A percentile compares a stretch with the other conserved stretches of the same genome.
These are phyloP conservation scores for Rubus parviflorus DNA, from an alignment of 306 rosid species.

Conservation along the genomic window DNA sequence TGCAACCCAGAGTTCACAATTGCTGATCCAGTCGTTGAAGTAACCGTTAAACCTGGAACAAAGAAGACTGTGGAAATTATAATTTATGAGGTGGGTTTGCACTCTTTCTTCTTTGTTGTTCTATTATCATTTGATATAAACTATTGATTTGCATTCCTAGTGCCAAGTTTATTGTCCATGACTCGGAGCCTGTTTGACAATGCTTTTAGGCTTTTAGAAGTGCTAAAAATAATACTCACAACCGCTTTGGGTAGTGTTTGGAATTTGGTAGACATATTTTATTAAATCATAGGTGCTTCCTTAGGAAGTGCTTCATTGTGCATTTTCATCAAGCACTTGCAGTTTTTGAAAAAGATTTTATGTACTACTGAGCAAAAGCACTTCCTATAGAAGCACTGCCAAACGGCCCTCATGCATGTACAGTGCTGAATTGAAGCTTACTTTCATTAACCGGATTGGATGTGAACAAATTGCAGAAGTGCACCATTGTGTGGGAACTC, in stretches of 20 bases:
- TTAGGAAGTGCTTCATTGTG: neutral
- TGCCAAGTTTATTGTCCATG: neutral
- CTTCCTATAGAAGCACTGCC: neutral
- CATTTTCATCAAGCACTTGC: neutral
- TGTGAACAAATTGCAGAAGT: slow-evolving; percentile 55
- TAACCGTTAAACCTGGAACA: slow-evolving; percentile 69
- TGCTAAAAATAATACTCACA: neutral
- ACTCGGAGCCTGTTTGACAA: neutral
- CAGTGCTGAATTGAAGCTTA: slow-evolving; percentile 2
- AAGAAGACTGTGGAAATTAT: slow-evolving; percentile 94
- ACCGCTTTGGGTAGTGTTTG: neutral
- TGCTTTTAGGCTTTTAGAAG: neutral
- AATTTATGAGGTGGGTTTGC: slow-evolving; percentile 73
- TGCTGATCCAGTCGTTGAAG: slow-evolving; percentile 60
- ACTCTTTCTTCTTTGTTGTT: neutral
- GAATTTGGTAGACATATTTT: neutral
- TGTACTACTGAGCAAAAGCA: neutral
- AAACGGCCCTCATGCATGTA: neutral
- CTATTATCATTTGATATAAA: slow-evolving; percentile 13
- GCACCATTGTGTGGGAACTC: slow-evolving; percentile 90
- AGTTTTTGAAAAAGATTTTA: neutral
- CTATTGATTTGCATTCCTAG: neutral
- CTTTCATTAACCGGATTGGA: slow-evolving; percentile 7
- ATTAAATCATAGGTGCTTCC: neutral
- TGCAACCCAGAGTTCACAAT: slow-evolving; percentile 84